These are phyloP conservation scores for Hortaea werneckii DNA, from an alignment of 2,329 filamentous ascomycete species.

Conservation along the genomic window DNA sequence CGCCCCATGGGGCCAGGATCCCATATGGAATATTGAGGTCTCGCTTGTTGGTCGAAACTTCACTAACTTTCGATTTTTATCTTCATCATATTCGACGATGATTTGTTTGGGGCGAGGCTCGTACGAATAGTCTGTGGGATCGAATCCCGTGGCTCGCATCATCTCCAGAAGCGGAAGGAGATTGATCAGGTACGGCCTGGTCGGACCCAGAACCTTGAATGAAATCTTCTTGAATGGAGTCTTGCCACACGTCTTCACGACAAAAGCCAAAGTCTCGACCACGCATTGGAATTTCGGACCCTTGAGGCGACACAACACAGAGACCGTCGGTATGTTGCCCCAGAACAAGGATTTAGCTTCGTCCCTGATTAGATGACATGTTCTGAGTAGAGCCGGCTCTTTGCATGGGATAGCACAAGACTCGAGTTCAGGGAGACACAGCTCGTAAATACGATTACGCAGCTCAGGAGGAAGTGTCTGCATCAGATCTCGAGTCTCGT, in stretches of 20 bases:
- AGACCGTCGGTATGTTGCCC: slow-evolving; percentile 4
- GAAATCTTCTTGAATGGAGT: slow-evolving; percentile 2
- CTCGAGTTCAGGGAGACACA: neutral
- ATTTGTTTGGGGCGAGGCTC: neutral
- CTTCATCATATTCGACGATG: slow-evolving; percentile 2
- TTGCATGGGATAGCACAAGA: neutral
- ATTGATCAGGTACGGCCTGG: neutral
- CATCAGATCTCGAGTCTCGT: neutral
- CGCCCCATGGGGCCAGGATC: neutral
- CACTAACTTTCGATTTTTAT: no score
- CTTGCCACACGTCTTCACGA: slow-evolving; percentile 2
- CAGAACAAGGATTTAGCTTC: slow-evolving; percentile 9
- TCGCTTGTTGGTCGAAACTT: no score
- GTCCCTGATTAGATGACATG: slow-evolving; percentile 4
- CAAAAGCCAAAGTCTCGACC: neutral
- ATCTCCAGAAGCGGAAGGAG: slow-evolving; percentile 5
- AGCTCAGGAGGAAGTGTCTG: neutral
- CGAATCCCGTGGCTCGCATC: slow-evolving; percentile 7
- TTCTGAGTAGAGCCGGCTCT: slow-evolving; percentile 6
- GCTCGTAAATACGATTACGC: slow-evolving; percentile 1
- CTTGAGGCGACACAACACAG: neutral
- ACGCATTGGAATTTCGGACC: neutral
- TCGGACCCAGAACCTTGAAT: neutral
- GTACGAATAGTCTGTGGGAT: slow-evolving; percentile 2
- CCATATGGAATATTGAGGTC: neutral